Conservation (phyloP, 768 basidiomycete species). For the Tylopilus plumbeoviolaceoides region DNA sequence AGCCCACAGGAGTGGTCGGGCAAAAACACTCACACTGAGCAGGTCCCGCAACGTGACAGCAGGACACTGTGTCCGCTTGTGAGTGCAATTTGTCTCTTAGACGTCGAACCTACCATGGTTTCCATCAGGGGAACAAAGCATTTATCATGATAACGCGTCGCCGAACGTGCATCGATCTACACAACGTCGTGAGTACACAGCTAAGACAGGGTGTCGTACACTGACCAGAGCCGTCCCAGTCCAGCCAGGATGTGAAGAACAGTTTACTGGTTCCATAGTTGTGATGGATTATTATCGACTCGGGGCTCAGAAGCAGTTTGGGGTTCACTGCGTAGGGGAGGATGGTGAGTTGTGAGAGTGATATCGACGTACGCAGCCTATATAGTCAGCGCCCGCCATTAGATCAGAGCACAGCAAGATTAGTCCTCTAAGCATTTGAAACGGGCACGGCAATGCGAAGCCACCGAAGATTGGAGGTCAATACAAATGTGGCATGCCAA, state of each 20-base stretch:
- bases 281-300: not conserved
- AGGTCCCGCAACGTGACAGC: slow-evolving; percentile 4
- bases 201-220: not conserved
- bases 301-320: not conserved
- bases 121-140: slow-evolving; percentile 3
- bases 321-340: not conserved
- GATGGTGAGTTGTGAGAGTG: not conserved
- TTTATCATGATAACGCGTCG: not conserved
- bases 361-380: slow-evolving; percentile 8
- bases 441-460: slow-evolving; percentile 1
- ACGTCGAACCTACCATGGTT: not conserved
- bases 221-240: slow-evolving; percentile 9
- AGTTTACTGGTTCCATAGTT: slow-evolving; percentile 7
- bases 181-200: not conserved
- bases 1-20: slow-evolving; percentile 11
- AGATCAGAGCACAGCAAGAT: slow-evolving; percentile 18
- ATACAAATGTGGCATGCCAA: not conserved
- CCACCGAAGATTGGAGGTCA: not conserved
- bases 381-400: slow-evolving; percentile 14
- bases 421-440: not conserved
- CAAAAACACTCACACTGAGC: not conserved
- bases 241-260: not conserved
- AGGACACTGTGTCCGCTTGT: not conserved
- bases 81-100: not conserved
- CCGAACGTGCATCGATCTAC: slow-evolving; percentile 7